Percentiles rank a stretch among this genome's conserved stretches.
Conservation (phyloP, 164 flowering plant genomes). For the Chloranthus sessilifolius region DNA sequence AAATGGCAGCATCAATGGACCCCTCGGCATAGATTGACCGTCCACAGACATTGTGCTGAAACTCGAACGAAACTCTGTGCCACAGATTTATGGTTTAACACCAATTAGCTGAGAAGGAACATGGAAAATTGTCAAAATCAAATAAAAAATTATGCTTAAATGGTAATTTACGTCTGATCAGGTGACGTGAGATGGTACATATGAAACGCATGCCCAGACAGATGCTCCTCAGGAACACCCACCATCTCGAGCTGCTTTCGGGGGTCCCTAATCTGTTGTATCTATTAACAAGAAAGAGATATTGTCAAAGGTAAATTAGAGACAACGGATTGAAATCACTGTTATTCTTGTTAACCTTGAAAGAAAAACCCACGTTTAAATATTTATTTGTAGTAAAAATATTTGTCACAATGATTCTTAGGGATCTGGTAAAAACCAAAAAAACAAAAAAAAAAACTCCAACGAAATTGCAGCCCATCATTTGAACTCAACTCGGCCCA, state of each 20-base stretch:
- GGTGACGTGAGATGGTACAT: constrained; percentile 85
- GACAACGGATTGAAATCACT: too few relatives aligned
- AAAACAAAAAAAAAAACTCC: too few relatives aligned
- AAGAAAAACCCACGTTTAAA: too few relatives aligned
- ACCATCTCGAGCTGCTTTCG: constrained; percentile 71
- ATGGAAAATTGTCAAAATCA: background rate
- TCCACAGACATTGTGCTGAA: constrained; percentile 97
- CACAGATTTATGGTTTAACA: too few relatives aligned
- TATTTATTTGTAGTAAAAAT: too few relatives aligned
- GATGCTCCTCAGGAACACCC: constrained; percentile 88
- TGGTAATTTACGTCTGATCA: constrained; percentile 59
- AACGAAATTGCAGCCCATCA: too few relatives aligned
- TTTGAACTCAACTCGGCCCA: too few relatives aligned
- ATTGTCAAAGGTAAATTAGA: background rate
- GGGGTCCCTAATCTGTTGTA: constrained; percentile 75
- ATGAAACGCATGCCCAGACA: constrained; percentile 90
- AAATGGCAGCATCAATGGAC: constrained; percentile 77
- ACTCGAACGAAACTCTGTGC: constrained; percentile 89
- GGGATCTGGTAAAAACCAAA: too few relatives aligned
- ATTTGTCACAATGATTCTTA: too few relatives aligned
- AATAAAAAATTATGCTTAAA: background rate
- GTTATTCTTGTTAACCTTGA: too few relatives aligned
- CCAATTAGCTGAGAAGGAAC: background rate
- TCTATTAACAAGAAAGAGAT: constrained; percentile 28
- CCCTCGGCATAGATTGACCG: constrained; percentile 98